Conservation (phyloP, 1,284 basidiomycete species). For the Ganoderma lingzhi region DNA sequence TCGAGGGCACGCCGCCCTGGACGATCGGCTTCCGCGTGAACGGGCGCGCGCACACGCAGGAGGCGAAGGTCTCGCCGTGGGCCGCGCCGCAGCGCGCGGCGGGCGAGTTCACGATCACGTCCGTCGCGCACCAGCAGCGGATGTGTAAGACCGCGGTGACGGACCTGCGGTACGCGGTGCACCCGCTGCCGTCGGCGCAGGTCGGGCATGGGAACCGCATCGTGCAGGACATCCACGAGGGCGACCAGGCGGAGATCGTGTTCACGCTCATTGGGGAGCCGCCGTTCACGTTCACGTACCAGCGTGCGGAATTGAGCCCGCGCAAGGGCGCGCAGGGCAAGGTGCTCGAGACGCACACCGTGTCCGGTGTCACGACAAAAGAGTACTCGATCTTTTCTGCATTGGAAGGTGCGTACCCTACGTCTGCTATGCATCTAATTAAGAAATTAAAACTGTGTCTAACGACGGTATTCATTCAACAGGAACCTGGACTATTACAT, state of each 20-base stretch:
- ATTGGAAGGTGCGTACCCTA: slow-evolving; percentile 72
- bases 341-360: slow-evolving; percentile 88
- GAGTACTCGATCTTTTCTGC: slow-evolving; percentile 91
- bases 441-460: slow-evolving; percentile 26
- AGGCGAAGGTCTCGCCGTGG: slow-evolving; percentile 83
- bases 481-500: slow-evolving; percentile 93
- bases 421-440: background rate
- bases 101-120: slow-evolving; percentile 85
- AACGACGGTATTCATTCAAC: slow-evolving; percentile 27
- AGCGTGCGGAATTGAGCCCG: slow-evolving; percentile 74
- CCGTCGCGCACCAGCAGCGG: slow-evolving; percentile 91
- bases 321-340: slow-evolving; percentile 75
- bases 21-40: slow-evolving; percentile 90
- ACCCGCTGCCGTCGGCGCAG: slow-evolving; percentile 86
- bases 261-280: slow-evolving; percentile 91
- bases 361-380: slow-evolving; percentile 79
- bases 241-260: slow-evolving; percentile 92
- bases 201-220: slow-evolving; percentile 86
- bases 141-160: slow-evolving; percentile 85
- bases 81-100: slow-evolving; percentile 82
- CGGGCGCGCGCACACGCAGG: slow-evolving; percentile 77
- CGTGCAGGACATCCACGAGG: slow-evolving; percentile 90
- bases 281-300: slow-evolving; percentile 96
- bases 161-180: slow-evolving; percentile 82
- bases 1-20: slow-evolving; percentile 98